Conservation (phyloP, 768 basidiomycete genomes). For the Pulveroboletus sp. region DNA sequence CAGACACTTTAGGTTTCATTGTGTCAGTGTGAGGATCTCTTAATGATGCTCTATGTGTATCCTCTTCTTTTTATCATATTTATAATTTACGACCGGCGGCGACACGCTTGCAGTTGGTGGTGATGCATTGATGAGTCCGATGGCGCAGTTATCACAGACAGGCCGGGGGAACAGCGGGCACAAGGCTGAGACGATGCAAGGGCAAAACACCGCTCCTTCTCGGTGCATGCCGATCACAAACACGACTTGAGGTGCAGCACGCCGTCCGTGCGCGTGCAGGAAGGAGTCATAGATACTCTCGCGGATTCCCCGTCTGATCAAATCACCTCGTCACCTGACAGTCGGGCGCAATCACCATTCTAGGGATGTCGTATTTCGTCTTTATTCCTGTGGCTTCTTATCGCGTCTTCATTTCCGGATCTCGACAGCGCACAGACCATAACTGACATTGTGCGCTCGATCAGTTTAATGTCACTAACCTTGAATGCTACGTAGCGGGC, state of each 20-base stretch:
- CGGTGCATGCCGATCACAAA: slow-evolving; percentile 13
- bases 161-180: slow-evolving; percentile 9
- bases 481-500: neutral
- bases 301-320: slow-evolving; percentile 18
- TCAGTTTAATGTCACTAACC: slow-evolving; percentile 13
- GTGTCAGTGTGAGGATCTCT: slow-evolving; percentile 55
- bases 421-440: slow-evolving; percentile 5
- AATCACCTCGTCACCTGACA: slow-evolving; percentile 7
- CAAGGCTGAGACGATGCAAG: slow-evolving; percentile 1
- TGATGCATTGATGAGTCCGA: slow-evolving; percentile 3
- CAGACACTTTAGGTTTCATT: slow-evolving; percentile 54
- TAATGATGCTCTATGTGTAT: slow-evolving; percentile 58
- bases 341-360: neutral
- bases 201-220: slow-evolving; percentile 24
- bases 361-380: slow-evolving; percentile 9
- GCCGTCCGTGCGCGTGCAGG: slow-evolving; percentile 13
- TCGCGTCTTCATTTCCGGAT: slow-evolving; percentile 23
- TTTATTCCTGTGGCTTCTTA: slow-evolving; percentile 11
- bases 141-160: slow-evolving; percentile 3
- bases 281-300: neutral
- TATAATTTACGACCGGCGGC: slow-evolving; percentile 30
- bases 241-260: slow-evolving; percentile 8
- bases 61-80: slow-evolving; percentile 1
- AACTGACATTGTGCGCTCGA: slow-evolving; percentile 8
- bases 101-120: slow-evolving; percentile 1